A percentile compares a stretch with the other conserved stretches of the same genome.
Conservation (phyloP, 495 filamentous ascomycete species). For the Trichoderma erinaceum region DNA sequence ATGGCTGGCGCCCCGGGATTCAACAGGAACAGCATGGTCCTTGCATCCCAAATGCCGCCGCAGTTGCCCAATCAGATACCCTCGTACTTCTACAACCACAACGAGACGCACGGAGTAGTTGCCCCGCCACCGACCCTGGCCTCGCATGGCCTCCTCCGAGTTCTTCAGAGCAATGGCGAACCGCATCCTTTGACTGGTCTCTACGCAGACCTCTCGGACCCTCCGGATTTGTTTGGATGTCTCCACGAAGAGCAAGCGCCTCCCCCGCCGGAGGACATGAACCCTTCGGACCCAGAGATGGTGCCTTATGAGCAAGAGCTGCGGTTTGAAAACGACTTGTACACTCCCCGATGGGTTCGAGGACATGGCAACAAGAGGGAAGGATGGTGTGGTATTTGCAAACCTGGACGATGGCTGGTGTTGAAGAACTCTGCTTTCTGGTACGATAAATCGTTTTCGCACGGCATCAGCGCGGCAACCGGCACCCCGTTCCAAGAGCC, state of each 20-base stretch:
- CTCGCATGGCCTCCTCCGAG: constrained; percentile 59
- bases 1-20: constrained; percentile 41
- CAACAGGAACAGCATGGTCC: constrained; percentile 41
- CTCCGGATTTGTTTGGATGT: constrained; percentile 67
- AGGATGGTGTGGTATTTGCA: constrained; percentile 80
- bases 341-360: constrained; percentile 72
- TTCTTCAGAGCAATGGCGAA: constrained; percentile 63
- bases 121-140: constrained; percentile 41
- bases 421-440: constrained; percentile 80
- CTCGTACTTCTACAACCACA: constrained; percentile 39
- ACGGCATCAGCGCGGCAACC: constrained; percentile 73
- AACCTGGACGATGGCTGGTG: constrained; percentile 73
- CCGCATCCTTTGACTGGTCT: constrained; percentile 54
- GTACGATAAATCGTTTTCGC: constrained; percentile 81
- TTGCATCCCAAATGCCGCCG: constrained; percentile 27
- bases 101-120: constrained; percentile 42
- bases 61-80: constrained; percentile 27
- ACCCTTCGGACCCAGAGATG: constrained; percentile 62
- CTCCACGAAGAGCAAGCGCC: constrained; percentile 60
- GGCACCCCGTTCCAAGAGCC: constrained; percentile 68
- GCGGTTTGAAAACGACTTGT: constrained; percentile 70
- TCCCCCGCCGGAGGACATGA: constrained; percentile 69
- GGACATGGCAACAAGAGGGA: constrained; percentile 77
- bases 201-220: constrained; percentile 59
- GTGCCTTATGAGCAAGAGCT: constrained; percentile 68